A percentile compares a stretch with the other conserved stretches of the same genome.
phyloP scores from a whole-genome alignment of 148 eudicot species.

The Cornus controversa region DNA sequence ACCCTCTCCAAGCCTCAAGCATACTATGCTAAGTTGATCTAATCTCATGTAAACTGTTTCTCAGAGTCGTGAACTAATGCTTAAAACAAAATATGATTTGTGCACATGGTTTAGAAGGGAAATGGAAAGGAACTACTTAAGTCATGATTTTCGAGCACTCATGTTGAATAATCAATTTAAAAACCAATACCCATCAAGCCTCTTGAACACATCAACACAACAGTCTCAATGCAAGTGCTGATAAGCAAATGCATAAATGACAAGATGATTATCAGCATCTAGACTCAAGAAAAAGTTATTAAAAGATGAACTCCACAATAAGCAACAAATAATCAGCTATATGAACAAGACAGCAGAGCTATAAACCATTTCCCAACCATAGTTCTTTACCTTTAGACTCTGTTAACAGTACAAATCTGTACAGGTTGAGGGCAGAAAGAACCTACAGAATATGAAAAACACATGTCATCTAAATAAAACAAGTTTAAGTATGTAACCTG shows the following conservation, averaged over 20 bases:
- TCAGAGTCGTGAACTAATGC: no score
- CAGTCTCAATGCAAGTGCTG: not conserved
- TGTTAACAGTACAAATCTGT: constrained; percentile 66
- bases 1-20: no score
- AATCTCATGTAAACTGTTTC: no score
- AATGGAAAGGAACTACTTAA: not conserved
- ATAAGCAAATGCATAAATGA: not conserved
- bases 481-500: not conserved
- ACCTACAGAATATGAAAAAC: constrained; percentile 51
- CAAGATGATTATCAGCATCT: not conserved
- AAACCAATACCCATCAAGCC: no score
- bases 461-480: constrained; percentile 10
- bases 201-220: not conserved
- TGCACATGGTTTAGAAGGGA: not conserved
- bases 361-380: not conserved
- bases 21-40: no score
- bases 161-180: not conserved
- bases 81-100: not conserved
- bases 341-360: not conserved
- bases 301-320: not conserved
- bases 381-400: constrained; percentile 66
- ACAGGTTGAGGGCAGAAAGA: constrained; percentile 86
- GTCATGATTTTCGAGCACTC: not conserved
- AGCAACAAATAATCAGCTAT: not conserved
- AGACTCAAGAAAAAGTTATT: not conserved